phyloP scores from a whole-genome alignment of 2,329 filamentous ascomycete genomes.

The Botrytis porri region DNA sequence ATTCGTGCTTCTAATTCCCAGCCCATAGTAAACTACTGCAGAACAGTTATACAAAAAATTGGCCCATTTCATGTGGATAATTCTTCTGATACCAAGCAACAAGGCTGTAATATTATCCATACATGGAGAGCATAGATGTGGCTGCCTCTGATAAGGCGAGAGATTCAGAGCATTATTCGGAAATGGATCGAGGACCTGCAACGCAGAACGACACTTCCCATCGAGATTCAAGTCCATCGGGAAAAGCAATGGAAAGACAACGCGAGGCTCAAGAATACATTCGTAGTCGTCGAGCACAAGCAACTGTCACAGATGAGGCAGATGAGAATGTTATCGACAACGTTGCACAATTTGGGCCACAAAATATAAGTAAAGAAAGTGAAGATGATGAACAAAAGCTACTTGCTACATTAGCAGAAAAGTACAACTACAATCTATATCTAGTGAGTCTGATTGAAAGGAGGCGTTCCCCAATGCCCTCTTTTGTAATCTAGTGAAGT shows the following conservation, averaged over 20 bases:
- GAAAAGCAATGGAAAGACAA: conserved; percentile 20
- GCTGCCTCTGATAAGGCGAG: conserved; percentile 18
- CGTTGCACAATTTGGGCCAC: conserved; percentile 16
- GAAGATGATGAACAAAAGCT: conserved; percentile 20
- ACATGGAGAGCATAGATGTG: conserved; percentile 21
- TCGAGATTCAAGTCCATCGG: conserved; percentile 11
- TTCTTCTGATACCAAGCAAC: not conserved
- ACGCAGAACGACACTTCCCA: conserved; percentile 12
- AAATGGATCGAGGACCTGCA: conserved; percentile 15
- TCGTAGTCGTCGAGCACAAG: conserved; percentile 20
- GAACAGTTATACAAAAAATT: conserved; percentile 10
- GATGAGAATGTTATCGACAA: conserved; percentile 14
- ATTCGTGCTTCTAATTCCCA: not conserved
- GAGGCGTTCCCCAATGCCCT: not conserved
- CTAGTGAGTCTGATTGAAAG: conserved; percentile 8
- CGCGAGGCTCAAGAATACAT: conserved; percentile 21
- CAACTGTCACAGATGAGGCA: conserved; percentile 11
- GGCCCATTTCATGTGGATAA: conserved; percentile 7
- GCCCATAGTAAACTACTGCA: conserved; percentile 18
- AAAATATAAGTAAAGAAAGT: conserved; percentile 18
- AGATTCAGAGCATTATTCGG: conserved; percentile 10
- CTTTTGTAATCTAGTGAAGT: not conserved
- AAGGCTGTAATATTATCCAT: conserved; percentile 17
- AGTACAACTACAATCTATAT: conserved; percentile 20
- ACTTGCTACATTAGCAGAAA: conserved; percentile 17